Evolutionary conservation across 1,139 yeast genomes (phyloP), one percentile per base, ranked within the genome.

Genomic region (Debaryomycetaceae sp.): DNA sequence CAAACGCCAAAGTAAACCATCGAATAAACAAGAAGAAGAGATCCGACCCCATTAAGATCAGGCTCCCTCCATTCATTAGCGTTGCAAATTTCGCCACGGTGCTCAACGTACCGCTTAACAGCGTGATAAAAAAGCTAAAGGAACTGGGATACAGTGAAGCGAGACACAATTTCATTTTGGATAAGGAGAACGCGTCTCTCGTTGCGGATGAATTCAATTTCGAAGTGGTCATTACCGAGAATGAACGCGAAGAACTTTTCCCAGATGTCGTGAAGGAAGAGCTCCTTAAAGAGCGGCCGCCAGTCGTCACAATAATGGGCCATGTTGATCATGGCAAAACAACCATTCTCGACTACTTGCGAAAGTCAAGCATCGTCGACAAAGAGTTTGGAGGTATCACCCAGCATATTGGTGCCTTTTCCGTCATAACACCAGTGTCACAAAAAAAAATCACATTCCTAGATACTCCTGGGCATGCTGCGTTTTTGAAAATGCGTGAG

Each of bases 241-340:
- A 73, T 16, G 65, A 71, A 7, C 77, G 74, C 4, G 65, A 68
- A n/a, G 90, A 80, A 43, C 49, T 80, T 26, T 77, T 73, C 40
- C 73, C 77, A 29, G 55, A 49, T 7, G 40, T 47, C 2, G 47
- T 47, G 3, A 68, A 70, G 25, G 57, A 63, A 4, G 52, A 57
- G 7, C 40, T 51, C 15, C 51, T 80, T 37, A 73, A 73, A 30
- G 65, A 76, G 12, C 63, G 98, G 39, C 86, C 98, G 0, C 98
- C 99, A 0, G 80, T 90, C 16, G 96, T 90, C 2, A 87, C 98
- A 0, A 83, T 90, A 30, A 90, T 90, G 97, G 99, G 99, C 4
- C 99, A 90, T 53, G 98, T 90, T 25, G 99, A 90, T 52, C 99
- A 90, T 49, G 99, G 99, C 2, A 90, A 90, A 49, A 90, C 99